Percentiles rank a stretch among this genome's conserved stretches.
These are phyloP conservation scores for Metschnikowia vanudenii DNA, from an alignment of 805 yeast genomes.

Conservation along the genomic window DNA sequence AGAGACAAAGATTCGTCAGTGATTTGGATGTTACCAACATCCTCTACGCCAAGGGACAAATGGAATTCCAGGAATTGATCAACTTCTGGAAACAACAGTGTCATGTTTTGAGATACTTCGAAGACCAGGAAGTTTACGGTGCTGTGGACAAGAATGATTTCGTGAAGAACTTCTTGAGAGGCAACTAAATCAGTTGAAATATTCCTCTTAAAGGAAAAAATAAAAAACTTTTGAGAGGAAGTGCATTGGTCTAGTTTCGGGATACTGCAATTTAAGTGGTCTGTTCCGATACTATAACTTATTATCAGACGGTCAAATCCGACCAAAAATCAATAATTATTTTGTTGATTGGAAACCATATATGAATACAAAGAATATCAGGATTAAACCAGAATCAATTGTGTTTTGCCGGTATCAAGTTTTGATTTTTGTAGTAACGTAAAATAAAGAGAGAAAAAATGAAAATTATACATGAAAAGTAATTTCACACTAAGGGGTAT, in stretches of 20 bases:
- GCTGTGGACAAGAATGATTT: conserved; percentile 59
- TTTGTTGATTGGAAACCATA: conserved; percentile 1
- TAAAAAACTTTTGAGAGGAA: background rate
- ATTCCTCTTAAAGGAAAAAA: background rate
- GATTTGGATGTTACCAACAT: conserved; percentile 67
- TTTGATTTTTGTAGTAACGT: no score
- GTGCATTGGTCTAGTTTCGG: conserved; percentile 5
- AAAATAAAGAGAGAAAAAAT: background rate
- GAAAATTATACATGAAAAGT: background rate
- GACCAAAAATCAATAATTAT: background rate
- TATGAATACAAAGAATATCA: conserved; percentile 1
- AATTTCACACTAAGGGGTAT: conserved; percentile 12
- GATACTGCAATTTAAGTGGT: background rate
- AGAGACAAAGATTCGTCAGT: conserved; percentile 72
- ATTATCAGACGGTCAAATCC: background rate
- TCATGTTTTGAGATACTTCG: conserved; percentile 80
- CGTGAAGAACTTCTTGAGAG: conserved; percentile 71
- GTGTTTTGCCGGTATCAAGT: background rate
- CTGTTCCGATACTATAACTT: background rate
- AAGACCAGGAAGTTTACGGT: conserved; percentile 57
- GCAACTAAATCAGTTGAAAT: conserved; percentile 32
- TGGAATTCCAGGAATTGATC: conserved; percentile 85
- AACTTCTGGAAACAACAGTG: conserved; percentile 91
- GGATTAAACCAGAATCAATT: background rate
- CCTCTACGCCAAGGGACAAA: conserved; percentile 76